Conservation (phyloP, 2,329 filamentous ascomycete species). For the Bipolaris cookei region DNA sequence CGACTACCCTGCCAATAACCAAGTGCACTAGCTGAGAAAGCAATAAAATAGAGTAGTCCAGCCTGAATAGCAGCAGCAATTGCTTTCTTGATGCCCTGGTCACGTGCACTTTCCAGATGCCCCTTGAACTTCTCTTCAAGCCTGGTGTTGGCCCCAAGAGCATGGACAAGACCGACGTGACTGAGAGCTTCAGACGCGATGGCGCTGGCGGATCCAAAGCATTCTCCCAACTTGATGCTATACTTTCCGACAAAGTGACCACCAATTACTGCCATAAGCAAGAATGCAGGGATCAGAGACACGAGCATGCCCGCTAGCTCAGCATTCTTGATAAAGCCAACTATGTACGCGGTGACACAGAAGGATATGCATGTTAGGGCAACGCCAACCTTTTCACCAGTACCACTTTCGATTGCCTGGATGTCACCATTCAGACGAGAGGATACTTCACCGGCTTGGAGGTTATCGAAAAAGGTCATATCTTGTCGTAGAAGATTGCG, state of each 20-base stretch:
- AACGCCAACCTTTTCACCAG: slow-evolving; percentile 73
- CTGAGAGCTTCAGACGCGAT: slow-evolving; percentile 68
- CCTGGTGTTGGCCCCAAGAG: slow-evolving; percentile 65
- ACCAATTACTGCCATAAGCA: slow-evolving; percentile 64
- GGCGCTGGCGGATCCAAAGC: slow-evolving; percentile 64
- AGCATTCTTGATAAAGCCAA: slow-evolving; percentile 70
- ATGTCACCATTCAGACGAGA: slow-evolving; percentile 70
- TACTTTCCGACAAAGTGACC: slow-evolving; percentile 63
- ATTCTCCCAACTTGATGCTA: slow-evolving; percentile 57
- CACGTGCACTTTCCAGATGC: slow-evolving; percentile 58
- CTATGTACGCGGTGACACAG: slow-evolving; percentile 70
- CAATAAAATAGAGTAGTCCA: slow-evolving; percentile 70
- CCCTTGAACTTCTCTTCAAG: slow-evolving; percentile 66
- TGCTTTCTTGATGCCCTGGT: slow-evolving; percentile 65
- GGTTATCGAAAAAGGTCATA: slow-evolving; percentile 67
- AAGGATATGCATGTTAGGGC: slow-evolving; percentile 67
- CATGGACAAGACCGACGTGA: slow-evolving; percentile 67
- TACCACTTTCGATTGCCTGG: slow-evolving; percentile 69
- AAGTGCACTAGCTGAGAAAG: slow-evolving; percentile 70
- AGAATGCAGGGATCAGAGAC: slow-evolving; percentile 67
- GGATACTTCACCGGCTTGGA: slow-evolving; percentile 67
- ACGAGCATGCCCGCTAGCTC: slow-evolving; percentile 69
- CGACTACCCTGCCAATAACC: slow-evolving; percentile 72
- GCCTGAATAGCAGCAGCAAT: slow-evolving; percentile 63
- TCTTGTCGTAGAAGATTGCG: slow-evolving; percentile 65